A percentile compares a stretch with the other conserved stretches of the same genome.
Evolutionary conservation across 139 green algal genomes (phyloP).

Genomic region (Chlamydomonas incerta): DNA sequence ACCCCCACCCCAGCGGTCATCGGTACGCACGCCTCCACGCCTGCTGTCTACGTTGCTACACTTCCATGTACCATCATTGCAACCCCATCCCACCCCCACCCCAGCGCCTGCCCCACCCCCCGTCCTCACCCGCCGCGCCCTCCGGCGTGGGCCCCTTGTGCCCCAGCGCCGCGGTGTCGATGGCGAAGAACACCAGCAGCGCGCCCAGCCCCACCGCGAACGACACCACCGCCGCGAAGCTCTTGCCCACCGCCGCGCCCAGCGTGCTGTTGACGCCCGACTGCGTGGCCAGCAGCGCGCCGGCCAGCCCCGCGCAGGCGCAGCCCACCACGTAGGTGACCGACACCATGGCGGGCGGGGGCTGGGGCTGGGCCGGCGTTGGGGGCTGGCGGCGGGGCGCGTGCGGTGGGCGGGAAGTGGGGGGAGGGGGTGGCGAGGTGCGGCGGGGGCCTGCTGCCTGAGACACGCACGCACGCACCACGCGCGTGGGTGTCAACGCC

Average conservation of each 20-base stretch:
- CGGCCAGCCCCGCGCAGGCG: neutral
- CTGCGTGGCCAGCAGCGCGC: conserved; percentile 38
- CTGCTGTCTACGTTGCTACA: too few species aligned
- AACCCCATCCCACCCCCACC: too few species aligned
- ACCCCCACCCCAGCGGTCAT: too few species aligned
- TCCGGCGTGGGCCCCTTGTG: neutral
- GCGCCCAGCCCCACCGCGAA: conserved; percentile 42
- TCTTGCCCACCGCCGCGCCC: neutral
- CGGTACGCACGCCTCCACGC: too few species aligned
- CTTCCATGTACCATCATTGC: neutral
- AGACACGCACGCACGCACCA: too few species aligned
- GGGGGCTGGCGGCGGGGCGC: too few species aligned
- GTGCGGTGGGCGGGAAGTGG: too few species aligned
- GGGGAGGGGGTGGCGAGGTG: too few species aligned
- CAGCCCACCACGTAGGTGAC: neutral
- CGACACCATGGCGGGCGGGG: neutral
- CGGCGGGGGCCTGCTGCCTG: too few species aligned
- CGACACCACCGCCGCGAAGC: conserved; percentile 35
- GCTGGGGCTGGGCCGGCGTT: too few species aligned
- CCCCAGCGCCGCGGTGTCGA: neutral
- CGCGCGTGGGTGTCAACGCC: too few species aligned
- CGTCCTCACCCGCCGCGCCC: neutral
- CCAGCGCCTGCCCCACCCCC: too few species aligned
- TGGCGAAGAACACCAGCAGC: conserved; percentile 11
- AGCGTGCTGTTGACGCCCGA: conserved; percentile 47